Percentiles rank a stretch among this genome's conserved stretches.
Evolutionary conservation across 1,284 basidiomycete genomes (phyloP).

Genomic region (Tremellales sp.): DNA sequence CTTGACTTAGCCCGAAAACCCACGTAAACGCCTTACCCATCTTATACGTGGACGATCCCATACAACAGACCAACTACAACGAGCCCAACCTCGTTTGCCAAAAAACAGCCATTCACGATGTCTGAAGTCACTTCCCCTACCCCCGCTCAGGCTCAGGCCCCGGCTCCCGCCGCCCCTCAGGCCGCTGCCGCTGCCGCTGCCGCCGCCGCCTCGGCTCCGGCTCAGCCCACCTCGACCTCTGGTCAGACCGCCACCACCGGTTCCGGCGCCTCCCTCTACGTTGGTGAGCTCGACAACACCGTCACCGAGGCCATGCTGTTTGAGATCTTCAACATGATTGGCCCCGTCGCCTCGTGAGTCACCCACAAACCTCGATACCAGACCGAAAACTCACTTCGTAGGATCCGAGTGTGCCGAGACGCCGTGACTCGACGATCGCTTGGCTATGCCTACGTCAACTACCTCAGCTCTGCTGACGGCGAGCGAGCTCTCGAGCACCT

Average conservation of each 20-base stretch:
- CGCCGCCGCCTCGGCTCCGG: slow-evolving; percentile 26
- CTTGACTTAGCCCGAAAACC: slow-evolving; percentile 23
- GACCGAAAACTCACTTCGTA: slow-evolving; percentile 40
- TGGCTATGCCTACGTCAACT: slow-evolving; percentile 99
- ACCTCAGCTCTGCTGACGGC: slow-evolving; percentile 93
- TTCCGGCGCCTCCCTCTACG: slow-evolving; percentile 90
- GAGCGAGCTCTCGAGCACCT: slow-evolving; percentile 99
- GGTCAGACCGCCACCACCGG: slow-evolving; percentile 58
- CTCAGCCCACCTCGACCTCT: slow-evolving; percentile 53
- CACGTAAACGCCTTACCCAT: slow-evolving; percentile 34
- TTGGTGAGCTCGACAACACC: slow-evolving; percentile 95
- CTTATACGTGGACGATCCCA: slow-evolving; percentile 39
- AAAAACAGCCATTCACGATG: slow-evolving; percentile 19
- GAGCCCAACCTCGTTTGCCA: slow-evolving; percentile 21
- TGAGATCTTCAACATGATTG: slow-evolving; percentile 99
- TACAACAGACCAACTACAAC: slow-evolving; percentile 9
- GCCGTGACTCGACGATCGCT: slow-evolving; percentile 99
- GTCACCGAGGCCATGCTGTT: slow-evolving; percentile 99
- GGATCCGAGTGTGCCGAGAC: slow-evolving; percentile 99
- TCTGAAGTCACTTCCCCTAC: slow-evolving; percentile 32
- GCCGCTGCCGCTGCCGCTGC: slow-evolving; percentile 23
- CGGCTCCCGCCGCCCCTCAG: slow-evolving; percentile 20
- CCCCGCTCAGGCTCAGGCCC: slow-evolving; percentile 15
- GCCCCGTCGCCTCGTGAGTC: slow-evolving; percentile 86
- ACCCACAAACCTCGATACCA: slow-evolving; percentile 24